Evolutionary conservation across 169 alveolate genomes (phyloP).

Genomic region (Eimeria zaria): DNA sequence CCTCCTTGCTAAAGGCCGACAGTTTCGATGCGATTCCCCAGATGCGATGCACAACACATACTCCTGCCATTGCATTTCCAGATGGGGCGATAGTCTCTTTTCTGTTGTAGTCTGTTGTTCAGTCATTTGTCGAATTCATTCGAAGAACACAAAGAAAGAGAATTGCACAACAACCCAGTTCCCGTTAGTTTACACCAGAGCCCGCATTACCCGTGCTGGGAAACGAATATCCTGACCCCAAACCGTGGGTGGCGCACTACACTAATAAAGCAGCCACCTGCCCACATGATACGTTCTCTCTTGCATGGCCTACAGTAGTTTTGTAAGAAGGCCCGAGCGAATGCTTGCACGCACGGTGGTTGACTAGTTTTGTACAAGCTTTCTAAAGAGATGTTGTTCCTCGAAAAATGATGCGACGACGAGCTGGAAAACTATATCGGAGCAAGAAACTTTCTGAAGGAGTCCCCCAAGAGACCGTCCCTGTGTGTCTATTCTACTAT

Average conservation of each 20-base stretch:
- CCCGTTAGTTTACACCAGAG: too few species aligned
- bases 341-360: too few species aligned
- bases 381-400: background rate
- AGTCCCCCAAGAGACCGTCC: background rate
- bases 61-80: background rate
- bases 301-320: too few species aligned
- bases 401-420: background rate
- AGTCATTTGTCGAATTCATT: too few species aligned
- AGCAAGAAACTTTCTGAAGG: background rate
- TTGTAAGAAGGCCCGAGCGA: background rate
- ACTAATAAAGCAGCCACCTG: background rate
- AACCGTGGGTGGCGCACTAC: background rate
- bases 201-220: too few species aligned
- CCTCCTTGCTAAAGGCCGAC: background rate
- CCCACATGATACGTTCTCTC: too few species aligned
- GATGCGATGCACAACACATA: background rate
- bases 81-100: background rate
- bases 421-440: background rate
- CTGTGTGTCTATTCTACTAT: background rate
- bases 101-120: too few species aligned
- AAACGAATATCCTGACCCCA: too few species aligned
- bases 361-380: too few species aligned
- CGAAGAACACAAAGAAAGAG: too few species aligned
- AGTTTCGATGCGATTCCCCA: background rate
- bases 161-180: too few species aligned